These are phyloP conservation scores for Pythium brassicae DNA, from an alignment of 352 stramenopile species.

Conservation along the genomic window DNA sequence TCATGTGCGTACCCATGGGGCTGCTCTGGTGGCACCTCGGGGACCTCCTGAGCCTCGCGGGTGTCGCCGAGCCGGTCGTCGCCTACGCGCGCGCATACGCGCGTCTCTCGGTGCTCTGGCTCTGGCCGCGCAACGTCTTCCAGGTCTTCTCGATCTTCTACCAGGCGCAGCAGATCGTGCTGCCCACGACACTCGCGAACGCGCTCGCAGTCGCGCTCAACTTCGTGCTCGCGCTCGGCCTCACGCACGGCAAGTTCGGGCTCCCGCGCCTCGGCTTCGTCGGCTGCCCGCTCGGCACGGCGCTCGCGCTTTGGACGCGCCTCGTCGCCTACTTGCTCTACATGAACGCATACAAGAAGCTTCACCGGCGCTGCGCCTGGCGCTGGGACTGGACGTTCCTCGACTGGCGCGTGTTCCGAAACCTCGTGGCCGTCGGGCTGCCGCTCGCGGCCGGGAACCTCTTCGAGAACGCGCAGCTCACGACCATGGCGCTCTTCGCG, in stretches of 20 bases:
- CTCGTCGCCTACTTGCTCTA: conserved; percentile 58
- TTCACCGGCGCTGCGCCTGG: conserved; percentile 49
- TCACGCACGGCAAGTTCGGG: conserved; percentile 65
- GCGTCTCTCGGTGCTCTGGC: conserved; percentile 57
- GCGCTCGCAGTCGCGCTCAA: conserved; percentile 57
- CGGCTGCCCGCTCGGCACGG: conserved; percentile 68
- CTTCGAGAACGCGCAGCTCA: conserved; percentile 80
- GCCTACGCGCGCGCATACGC: conserved; percentile 54
- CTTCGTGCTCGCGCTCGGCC: conserved; percentile 42
- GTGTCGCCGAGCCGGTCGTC: conserved; percentile 39
- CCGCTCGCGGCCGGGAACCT: conserved; percentile 53
- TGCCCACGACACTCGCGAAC: conserved; percentile 66
- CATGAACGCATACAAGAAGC: conserved; percentile 57
- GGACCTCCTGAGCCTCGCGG: conserved; percentile 36
- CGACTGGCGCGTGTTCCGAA: conserved; percentile 33
- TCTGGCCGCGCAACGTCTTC: conserved; percentile 82
- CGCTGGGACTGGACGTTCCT: conserved; percentile 53
- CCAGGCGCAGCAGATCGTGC: conserved; percentile 76
- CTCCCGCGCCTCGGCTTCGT: conserved; percentile 66
- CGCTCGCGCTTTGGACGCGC: conserved; percentile 42
- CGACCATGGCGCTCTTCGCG: conserved; percentile 75
- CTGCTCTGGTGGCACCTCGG: conserved; percentile 77
- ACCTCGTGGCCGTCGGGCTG: conserved; percentile 44
- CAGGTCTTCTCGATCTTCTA: conserved; percentile 76
- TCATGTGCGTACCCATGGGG: conserved; percentile 61